These are phyloP conservation scores for Lachancea mirantina DNA, from an alignment of 805 yeast genomes.

Conservation along the genomic window DNA sequence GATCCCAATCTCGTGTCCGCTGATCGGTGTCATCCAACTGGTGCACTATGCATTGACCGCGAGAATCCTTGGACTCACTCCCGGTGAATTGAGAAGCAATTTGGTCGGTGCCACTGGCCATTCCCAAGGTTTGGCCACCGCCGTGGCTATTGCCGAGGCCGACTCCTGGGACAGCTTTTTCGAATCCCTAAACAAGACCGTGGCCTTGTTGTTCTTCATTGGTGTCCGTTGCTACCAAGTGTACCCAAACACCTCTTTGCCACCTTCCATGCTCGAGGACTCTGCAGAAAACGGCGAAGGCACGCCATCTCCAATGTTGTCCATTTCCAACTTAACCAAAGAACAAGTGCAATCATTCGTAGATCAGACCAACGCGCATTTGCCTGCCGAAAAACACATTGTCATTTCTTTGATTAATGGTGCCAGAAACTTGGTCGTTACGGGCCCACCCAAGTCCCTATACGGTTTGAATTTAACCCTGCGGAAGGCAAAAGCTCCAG, in stretches of 20 bases:
- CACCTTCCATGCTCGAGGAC: constrained; percentile 90
- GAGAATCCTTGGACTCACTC: constrained; percentile 74
- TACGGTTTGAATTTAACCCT: constrained; percentile 90
- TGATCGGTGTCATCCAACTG: constrained; percentile 91
- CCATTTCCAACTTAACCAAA: constrained; percentile 78
- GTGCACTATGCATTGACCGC: constrained; percentile 89
- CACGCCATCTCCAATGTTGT: constrained; percentile 93
- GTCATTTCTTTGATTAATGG: constrained; percentile 90
- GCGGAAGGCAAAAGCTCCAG: constrained; percentile 89
- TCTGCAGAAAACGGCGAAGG: constrained; percentile 94
- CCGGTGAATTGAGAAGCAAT: constrained; percentile 73
- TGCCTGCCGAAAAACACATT: constrained; percentile 86
- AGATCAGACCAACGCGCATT: constrained; percentile 82
- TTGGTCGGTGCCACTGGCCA: constrained; percentile 80
- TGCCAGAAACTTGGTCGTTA: constrained; percentile 88
- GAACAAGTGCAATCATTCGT: constrained; percentile 75
- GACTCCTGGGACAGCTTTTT: constrained; percentile 82
- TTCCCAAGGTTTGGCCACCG: constrained; percentile 87
- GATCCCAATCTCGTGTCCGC: constrained; percentile 95
- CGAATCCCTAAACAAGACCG: constrained; percentile 64
- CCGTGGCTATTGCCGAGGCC: constrained; percentile 79
- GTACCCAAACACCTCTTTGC: constrained; percentile 88
- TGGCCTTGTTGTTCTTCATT: constrained; percentile 81
- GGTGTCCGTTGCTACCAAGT: constrained; percentile 87
- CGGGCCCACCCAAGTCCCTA: constrained; percentile 97